These are phyloP conservation scores for Puccinia hordei DNA, from an alignment of 1,284 basidiomycete species.

Conservation along the genomic window DNA sequence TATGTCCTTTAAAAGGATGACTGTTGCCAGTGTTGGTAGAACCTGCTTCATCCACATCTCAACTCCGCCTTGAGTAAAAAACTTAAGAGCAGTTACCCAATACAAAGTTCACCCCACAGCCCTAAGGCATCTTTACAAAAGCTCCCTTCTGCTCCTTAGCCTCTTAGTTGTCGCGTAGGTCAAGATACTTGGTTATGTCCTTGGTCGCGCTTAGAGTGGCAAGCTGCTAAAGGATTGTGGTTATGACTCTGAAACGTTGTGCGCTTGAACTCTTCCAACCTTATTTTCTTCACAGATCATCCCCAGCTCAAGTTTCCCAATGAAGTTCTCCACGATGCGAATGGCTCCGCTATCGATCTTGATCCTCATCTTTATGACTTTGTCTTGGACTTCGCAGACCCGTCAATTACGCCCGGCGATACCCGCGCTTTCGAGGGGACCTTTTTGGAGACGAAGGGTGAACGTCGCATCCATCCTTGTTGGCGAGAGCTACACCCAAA, in stretches of 20 bases:
- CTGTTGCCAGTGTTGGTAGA: background rate
- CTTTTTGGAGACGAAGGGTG: conserved; percentile 19
- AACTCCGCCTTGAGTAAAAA: background rate
- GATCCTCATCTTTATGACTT: background rate
- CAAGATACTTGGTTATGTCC: background rate
- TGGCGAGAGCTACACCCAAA: background rate
- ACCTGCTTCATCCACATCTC: background rate
- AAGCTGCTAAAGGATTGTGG: background rate
- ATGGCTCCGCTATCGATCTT: background rate
- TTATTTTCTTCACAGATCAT: background rate
- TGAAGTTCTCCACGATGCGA: conserved; percentile 6
- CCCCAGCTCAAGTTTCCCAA: background rate
- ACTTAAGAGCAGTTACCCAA: background rate
- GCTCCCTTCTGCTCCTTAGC: background rate
- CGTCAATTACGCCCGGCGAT: conserved; percentile 12
- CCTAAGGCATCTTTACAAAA: background rate
- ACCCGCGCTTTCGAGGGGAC: background rate
- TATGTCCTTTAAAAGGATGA: background rate
- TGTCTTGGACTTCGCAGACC: background rate
- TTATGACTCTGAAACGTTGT: background rate
- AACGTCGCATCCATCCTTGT: background rate
- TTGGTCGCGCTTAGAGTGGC: background rate
- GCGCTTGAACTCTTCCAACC: background rate
- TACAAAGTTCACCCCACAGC: background rate
- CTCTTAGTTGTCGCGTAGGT: conserved; percentile 4